Percentiles rank a stretch among this genome's conserved stretches.
Conservation (phyloP, 2,329 filamentous ascomycete species). For the Beauveria varroae region DNA sequence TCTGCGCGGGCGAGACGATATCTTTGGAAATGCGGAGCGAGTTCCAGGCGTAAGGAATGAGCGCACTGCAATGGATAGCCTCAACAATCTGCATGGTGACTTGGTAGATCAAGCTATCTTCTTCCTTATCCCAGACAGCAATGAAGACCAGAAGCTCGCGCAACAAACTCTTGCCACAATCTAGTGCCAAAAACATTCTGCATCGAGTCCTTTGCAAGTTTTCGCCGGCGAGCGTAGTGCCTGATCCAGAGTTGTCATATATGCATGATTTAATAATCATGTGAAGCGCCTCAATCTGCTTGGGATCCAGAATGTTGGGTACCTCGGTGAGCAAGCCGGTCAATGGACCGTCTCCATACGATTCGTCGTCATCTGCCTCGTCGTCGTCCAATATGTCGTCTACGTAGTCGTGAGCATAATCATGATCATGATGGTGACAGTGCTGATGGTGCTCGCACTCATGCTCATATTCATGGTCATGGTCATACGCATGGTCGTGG, state of each 20-base stretch:
- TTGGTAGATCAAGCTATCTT: constrained; percentile 91
- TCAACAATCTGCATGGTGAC: constrained; percentile 95
- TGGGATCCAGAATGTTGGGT: constrained; percentile 86
- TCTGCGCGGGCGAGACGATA: constrained; percentile 91
- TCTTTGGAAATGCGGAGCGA: constrained; percentile 89
- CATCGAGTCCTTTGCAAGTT: constrained; percentile 88
- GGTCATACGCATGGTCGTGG: constrained; percentile 22
- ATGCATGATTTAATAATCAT: constrained; percentile 98
- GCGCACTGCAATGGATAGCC: constrained; percentile 78
- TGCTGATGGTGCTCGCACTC: constrained; percentile 27
- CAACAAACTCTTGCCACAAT: constrained; percentile 82
- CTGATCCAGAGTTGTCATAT: constrained; percentile 69
- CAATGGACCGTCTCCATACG: constrained; percentile 70
- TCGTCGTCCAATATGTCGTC: constrained; percentile 58
- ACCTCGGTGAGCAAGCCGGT: constrained; percentile 87
- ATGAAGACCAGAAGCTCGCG: constrained; percentile 92
- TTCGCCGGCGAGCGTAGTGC: constrained; percentile 58
- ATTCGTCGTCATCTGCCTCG: constrained; percentile 66
- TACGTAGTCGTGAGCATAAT: constrained; percentile 37
- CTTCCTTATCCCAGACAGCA: constrained; percentile 91
- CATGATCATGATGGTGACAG: constrained; percentile 25
- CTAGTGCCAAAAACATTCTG: constrained; percentile 80
- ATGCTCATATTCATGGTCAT: constrained; percentile 35
- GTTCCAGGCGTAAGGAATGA: constrained; percentile 89
- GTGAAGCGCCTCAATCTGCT: constrained; percentile 90